Conservation (phyloP, 768 basidiomycete species). For the Boletus reticulatus region DNA sequence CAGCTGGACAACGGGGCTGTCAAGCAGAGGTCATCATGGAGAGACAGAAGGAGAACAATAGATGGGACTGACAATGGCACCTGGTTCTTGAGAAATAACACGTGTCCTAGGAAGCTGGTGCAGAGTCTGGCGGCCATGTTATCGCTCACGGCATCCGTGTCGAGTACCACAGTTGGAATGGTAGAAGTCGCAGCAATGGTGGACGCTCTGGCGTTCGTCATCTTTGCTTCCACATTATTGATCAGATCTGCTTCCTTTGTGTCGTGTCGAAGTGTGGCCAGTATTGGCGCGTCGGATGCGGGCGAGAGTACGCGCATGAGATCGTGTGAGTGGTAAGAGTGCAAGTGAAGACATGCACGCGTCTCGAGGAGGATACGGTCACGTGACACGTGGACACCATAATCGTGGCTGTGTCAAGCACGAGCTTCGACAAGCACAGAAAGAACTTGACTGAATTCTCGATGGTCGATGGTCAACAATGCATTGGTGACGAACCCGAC, state of each 20-base stretch:
- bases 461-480: no score
- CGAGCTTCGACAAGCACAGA: no score
- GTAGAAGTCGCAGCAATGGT: slow-evolving; percentile 3
- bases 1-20: slow-evolving; percentile 67
- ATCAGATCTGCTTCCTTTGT: not conserved
- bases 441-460: no score
- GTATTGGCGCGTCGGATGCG: not conserved
- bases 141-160: slow-evolving; percentile 52
- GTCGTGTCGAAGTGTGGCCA: not conserved
- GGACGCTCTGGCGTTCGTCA: not conserved
- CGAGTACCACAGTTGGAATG: slow-evolving; percentile 45
- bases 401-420: no score
- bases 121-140: slow-evolving; percentile 64
- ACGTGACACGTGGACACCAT: slow-evolving; percentile 11
- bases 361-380: not conserved
- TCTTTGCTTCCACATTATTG: not conserved
- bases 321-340: not conserved
- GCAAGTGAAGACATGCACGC: not conserved
- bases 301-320: slow-evolving; percentile 12
- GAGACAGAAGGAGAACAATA: not conserved
- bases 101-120: slow-evolving; percentile 60
- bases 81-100: slow-evolving; percentile 76
- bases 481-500: no score
- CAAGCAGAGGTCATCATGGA: not conserved
- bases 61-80: slow-evolving; percentile 65